phyloP scores from a whole-genome alignment of 768 basidiomycete species.

The Lentinus brumalis region DNA sequence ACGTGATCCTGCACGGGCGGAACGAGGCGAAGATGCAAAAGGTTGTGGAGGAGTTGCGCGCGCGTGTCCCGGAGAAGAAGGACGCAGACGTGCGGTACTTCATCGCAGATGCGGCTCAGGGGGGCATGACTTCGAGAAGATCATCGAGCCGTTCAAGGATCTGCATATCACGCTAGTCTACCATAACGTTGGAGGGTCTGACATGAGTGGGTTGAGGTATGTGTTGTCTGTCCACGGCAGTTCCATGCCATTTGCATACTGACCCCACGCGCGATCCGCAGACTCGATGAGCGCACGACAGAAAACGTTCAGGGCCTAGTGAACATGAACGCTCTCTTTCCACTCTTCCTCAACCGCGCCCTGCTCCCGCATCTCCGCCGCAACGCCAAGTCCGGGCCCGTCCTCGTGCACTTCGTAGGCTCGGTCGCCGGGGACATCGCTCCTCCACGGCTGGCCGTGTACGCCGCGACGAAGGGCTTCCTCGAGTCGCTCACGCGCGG shows the following conservation, averaged over 20 bases:
- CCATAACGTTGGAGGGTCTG: constrained; percentile 28
- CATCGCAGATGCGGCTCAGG: constrained; percentile 25
- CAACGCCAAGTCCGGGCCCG: constrained; percentile 23
- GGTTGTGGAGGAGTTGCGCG: constrained; percentile 24
- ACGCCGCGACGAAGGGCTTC: constrained; percentile 29
- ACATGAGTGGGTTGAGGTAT: constrained; percentile 17
- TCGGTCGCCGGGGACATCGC: constrained; percentile 22
- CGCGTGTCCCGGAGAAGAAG: background rate
- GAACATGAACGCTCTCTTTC: constrained; percentile 26
- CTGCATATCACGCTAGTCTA: constrained; percentile 30
- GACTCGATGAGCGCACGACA: constrained; percentile 24
- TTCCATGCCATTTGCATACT: background rate
- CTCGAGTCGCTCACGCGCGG: constrained; percentile 23
- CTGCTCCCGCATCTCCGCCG: constrained; percentile 32
- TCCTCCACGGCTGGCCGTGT: constrained; percentile 26
- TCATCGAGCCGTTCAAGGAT: constrained; percentile 25
- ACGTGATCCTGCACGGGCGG: constrained; percentile 31
- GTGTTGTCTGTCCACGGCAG: background rate
- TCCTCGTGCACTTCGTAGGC: constrained; percentile 28
- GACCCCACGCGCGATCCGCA: background rate
- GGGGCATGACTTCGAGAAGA: constrained; percentile 23
- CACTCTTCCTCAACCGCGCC: constrained; percentile 29
- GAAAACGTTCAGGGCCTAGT: constrained; percentile 20
- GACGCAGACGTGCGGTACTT: constrained; percentile 25
- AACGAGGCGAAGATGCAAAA: constrained; percentile 28